These are phyloP conservation scores for Plantago coronopus DNA, from an alignment of 305 asterid genomes.

Conservation along the genomic window DNA sequence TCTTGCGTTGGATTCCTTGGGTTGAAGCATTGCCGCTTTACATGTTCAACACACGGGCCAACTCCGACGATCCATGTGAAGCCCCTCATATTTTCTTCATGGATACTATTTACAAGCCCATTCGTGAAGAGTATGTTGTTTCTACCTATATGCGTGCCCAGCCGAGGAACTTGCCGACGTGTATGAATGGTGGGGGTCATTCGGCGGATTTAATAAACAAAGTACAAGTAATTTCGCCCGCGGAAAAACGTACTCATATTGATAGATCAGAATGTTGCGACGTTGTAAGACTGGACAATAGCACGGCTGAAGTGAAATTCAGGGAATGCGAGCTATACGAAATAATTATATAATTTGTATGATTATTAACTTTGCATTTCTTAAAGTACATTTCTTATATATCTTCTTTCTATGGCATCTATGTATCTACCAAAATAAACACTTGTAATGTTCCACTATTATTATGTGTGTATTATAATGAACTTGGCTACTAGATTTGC, in stretches of 20 bases:
- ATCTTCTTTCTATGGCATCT: too few species aligned
- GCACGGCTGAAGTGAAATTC: constrained; percentile 5
- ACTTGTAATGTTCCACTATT: too few species aligned
- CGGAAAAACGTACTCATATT: constrained; percentile 25
- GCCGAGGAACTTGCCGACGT: constrained; percentile 35
- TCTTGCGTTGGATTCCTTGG: constrained; percentile 35
- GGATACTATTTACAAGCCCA: constrained; percentile 25
- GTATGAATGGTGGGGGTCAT: constrained; percentile 32
- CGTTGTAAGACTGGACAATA: neutral
- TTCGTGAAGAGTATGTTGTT: constrained; percentile 13
- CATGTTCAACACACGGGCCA: constrained; percentile 57
- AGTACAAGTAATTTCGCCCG: constrained; percentile 28
- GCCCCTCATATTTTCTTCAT: constrained; percentile 52
- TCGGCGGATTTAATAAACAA: constrained; percentile 35
- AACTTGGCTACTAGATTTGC: too few species aligned
- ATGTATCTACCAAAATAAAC: too few species aligned
- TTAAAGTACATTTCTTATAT: too few species aligned
- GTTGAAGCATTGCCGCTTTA: constrained; percentile 36
- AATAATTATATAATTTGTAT: neutral
- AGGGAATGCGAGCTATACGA: neutral
- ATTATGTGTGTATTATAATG: too few species aligned
- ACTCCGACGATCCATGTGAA: constrained; percentile 39
- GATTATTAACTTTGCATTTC: too few species aligned
- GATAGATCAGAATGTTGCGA: constrained; percentile 9
- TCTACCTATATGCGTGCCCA: constrained; percentile 31